A percentile compares a stretch with the other conserved stretches of the same genome.
Conservation (phyloP, 495 filamentous ascomycete genomes). For the Podospora anserina region DNA sequence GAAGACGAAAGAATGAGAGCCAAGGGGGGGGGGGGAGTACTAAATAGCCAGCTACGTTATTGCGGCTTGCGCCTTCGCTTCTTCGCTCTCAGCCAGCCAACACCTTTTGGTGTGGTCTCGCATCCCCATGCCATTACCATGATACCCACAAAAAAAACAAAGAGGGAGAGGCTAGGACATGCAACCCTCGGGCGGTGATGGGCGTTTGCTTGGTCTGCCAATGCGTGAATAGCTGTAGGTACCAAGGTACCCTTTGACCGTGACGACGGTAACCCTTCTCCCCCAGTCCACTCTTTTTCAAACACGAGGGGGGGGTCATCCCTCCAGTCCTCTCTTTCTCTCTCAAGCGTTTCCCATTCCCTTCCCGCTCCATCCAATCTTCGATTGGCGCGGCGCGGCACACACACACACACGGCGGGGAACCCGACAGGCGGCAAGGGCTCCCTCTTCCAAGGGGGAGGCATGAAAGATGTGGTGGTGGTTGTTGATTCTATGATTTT, state of each 20-base stretch:
- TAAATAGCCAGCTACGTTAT: constrained; percentile 11
- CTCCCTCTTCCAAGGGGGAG: not conserved
- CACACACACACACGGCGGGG: not conserved
- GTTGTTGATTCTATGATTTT: not conserved
- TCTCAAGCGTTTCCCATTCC: not conserved
- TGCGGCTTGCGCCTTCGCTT: not conserved
- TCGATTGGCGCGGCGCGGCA: constrained; percentile 7
- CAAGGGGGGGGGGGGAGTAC: constrained; percentile 9
- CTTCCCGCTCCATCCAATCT: not conserved
- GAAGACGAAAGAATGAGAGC: not conserved
- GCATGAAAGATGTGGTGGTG: not conserved
- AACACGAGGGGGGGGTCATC: constrained; percentile 15
- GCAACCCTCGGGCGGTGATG: constrained; percentile 19
- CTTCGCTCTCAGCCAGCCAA: not conserved
- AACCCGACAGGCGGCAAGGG: constrained; percentile 3
- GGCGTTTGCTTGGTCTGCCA: constrained; percentile 2
- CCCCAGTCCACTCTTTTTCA: constrained; percentile 10
- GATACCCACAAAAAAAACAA: constrained; percentile 7
- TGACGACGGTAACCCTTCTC: not conserved
- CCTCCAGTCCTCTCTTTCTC: not conserved
- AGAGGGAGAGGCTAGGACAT: constrained; percentile 2
- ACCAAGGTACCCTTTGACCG: constrained; percentile 5
- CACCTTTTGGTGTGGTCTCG: not conserved
- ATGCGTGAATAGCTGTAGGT: constrained; percentile 3
- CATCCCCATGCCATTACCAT: constrained; percentile 2